Percentiles rank a stretch among this genome's conserved stretches.
Evolutionary conservation across 2,329 filamentous ascomycete genomes (phyloP).

Genomic region (Graphilbum fragrans): DNA sequence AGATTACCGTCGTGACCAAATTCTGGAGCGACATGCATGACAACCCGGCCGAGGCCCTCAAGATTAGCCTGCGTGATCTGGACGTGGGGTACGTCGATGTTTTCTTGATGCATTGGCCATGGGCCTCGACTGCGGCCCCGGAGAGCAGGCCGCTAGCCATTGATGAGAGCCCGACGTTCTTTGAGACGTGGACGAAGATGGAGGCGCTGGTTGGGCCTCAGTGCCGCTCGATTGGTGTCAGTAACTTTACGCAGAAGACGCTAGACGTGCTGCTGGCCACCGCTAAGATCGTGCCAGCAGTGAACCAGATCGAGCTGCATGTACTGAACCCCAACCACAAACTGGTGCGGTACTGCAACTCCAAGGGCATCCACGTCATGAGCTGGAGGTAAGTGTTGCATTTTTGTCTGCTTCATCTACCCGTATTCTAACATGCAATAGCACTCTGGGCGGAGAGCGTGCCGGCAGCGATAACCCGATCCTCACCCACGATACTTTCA

Average conservation of each 20-base stretch:
- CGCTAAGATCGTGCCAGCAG: neutral
- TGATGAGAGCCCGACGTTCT: neutral
- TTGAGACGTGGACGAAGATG: neutral
- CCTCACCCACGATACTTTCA: neutral
- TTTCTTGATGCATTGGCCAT: conserved; percentile 48
- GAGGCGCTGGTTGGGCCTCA: neutral
- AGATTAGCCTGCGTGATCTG: conserved; percentile 39
- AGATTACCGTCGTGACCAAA: conserved; percentile 50
- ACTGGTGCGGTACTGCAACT: neutral
- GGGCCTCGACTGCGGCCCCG: conserved; percentile 13
- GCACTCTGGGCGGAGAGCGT: neutral
- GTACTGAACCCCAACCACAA: neutral
- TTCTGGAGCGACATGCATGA: conserved; percentile 47
- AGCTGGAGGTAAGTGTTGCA: neutral
- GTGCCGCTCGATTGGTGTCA: neutral
- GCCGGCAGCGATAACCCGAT: neutral
- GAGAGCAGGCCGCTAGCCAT: neutral
- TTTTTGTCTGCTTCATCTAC: neutral
- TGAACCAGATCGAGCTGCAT: neutral
- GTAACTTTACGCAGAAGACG: neutral
- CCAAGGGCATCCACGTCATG: neutral
- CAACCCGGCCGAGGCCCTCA: conserved; percentile 47
- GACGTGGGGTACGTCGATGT: conserved; percentile 56
- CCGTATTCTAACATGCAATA: neutral
- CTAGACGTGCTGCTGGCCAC: neutral